Conservation (phyloP, 352 stramenopile species). For the Phytopythium litorale region DNA sequence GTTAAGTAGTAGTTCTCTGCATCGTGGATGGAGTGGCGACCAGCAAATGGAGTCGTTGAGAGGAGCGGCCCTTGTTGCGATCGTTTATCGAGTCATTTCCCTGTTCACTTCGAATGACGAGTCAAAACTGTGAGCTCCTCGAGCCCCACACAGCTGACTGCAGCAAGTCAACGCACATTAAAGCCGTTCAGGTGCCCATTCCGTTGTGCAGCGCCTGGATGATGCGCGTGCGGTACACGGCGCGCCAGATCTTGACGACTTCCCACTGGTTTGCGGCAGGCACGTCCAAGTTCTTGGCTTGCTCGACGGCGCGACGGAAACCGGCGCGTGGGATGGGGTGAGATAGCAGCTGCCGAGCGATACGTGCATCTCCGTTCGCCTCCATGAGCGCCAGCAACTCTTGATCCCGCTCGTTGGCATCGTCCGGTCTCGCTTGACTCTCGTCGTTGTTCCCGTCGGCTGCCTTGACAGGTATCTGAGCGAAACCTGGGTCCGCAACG, state of each 20-base stretch:
- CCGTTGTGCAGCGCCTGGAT: slow-evolving; percentile 26
- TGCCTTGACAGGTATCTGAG: not conserved
- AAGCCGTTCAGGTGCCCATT: not conserved
- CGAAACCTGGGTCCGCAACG: not conserved
- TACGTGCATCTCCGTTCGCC: slow-evolving; percentile 36
- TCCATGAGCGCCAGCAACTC: slow-evolving; percentile 48
- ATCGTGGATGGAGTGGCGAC: not conserved
- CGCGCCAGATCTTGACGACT: slow-evolving; percentile 53
- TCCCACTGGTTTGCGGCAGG: slow-evolving; percentile 29
- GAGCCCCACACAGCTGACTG: not conserved
- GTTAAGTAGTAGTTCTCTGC: not conserved
- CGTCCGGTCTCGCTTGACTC: not conserved
- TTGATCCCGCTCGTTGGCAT: slow-evolving; percentile 9
- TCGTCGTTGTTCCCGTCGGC: slow-evolving; percentile 8
- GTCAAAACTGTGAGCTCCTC: not conserved
- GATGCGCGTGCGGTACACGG: slow-evolving; percentile 47
- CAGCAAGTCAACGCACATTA: not conserved
- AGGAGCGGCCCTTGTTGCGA: not conserved
- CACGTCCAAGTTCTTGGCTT: slow-evolving; percentile 35
- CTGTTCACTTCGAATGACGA: not conserved
- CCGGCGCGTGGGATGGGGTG: slow-evolving; percentile 25
- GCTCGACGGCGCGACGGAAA: slow-evolving; percentile 36
- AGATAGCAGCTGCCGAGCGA: slow-evolving; percentile 36
- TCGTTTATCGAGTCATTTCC: not conserved
- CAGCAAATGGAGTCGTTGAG: not conserved